phyloP scores from a whole-genome alignment of 176 grass and related monocot species.

The Juncus inflexus region DNA sequence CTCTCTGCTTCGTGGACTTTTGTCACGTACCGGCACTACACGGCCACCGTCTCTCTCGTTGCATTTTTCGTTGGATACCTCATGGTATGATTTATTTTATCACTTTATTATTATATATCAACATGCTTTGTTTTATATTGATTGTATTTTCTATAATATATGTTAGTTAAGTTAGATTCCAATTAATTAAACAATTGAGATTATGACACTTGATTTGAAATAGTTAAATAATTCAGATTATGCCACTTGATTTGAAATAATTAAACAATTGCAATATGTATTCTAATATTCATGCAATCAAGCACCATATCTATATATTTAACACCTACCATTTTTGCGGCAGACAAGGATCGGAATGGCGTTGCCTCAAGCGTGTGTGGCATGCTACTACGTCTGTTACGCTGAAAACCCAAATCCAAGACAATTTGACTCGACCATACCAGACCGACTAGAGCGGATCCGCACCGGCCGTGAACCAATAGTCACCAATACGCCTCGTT shows the following conservation, averaged over 20 bases:
- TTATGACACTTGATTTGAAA: background rate
- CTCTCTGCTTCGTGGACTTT: slow-evolving; percentile 73
- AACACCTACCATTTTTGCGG: background rate
- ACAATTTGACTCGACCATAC: slow-evolving; percentile 64
- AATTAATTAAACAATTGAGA: background rate
- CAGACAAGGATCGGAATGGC: slow-evolving; percentile 98
- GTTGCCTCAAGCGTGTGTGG: slow-evolving; percentile 91
- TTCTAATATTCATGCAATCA: too few relatives aligned
- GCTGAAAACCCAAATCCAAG: slow-evolving; percentile 62
- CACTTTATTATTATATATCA: background rate
- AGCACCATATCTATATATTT: background rate
- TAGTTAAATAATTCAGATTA: too few relatives aligned
- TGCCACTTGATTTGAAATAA: too few relatives aligned
- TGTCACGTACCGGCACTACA: slow-evolving; percentile 60
- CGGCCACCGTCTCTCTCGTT: slow-evolving; percentile 77
- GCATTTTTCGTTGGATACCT: slow-evolving; percentile 95
- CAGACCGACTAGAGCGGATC: slow-evolving; percentile 33
- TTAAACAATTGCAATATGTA: too few relatives aligned
- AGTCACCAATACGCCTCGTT: slow-evolving; percentile 49
- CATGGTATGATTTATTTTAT: slow-evolving; percentile 37
- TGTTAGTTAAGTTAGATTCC: background rate
- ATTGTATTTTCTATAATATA: background rate
- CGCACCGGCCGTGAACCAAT: slow-evolving; percentile 23
- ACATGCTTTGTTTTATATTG: background rate
- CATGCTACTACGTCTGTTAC: slow-evolving; percentile 93